These are phyloP conservation scores for Penicillium canariense DNA, from an alignment of 495 filamentous ascomycete species.

Conservation along the genomic window DNA sequence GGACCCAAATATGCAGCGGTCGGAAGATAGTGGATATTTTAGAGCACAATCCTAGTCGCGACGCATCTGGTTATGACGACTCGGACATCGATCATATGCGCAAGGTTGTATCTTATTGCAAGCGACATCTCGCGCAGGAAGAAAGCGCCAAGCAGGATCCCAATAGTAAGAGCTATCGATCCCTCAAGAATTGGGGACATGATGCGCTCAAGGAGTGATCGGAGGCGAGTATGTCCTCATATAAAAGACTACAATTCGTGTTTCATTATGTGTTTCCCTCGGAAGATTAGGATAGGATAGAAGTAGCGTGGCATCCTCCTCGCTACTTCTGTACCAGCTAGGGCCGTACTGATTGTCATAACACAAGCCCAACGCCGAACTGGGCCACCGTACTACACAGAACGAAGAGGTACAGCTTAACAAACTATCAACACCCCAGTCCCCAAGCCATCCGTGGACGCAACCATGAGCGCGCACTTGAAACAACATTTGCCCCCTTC, in stretches of 20 bases:
- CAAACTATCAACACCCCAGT: neutral
- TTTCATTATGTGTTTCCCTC: no score
- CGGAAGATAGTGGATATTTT: conserved; percentile 65
- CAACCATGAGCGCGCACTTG: neutral
- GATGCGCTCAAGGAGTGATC: conserved; percentile 50
- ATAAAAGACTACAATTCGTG: neutral
- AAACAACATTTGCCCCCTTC: conserved; percentile 2
- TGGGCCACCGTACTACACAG: neutral
- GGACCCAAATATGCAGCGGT: conserved; percentile 37
- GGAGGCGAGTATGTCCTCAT: neutral
- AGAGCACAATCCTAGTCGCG: conserved; percentile 56
- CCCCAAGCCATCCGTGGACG: neutral
- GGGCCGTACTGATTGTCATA: no score
- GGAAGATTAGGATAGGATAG: no score
- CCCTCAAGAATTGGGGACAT: conserved; percentile 69
- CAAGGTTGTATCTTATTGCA: conserved; percentile 60
- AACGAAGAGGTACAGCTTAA: neutral
- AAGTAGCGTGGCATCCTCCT: no score
- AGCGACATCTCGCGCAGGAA: conserved; percentile 66
- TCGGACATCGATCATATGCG: conserved; percentile 64
- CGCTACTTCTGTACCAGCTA: no score
- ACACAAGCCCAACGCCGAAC: no score
- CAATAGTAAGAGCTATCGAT: conserved; percentile 55
- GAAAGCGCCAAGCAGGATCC: conserved; percentile 54
- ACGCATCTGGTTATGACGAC: conserved; percentile 51